These are phyloP conservation scores for Tephrocybe sp. DNA, from an alignment of 768 basidiomycete species.

Conservation along the genomic window DNA sequence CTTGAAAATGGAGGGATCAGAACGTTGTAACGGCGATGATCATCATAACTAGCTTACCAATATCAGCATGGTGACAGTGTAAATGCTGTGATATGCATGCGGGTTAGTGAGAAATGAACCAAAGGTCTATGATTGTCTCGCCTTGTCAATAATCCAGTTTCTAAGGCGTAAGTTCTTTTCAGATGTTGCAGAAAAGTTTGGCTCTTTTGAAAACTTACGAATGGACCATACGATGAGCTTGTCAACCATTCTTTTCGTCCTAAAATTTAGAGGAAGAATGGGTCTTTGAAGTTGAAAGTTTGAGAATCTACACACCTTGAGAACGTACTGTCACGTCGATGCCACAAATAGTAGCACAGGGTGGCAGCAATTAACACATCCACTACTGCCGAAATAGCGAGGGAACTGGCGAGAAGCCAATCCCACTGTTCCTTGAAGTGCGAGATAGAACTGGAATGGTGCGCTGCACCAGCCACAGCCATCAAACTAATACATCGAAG, in stretches of 20 bases:
- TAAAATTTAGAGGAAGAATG: background rate
- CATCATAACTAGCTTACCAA: conserved; percentile 1
- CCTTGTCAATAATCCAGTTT: conserved; percentile 15
- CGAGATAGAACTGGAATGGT: background rate
- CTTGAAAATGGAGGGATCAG: background rate
- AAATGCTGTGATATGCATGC: conserved; percentile 1
- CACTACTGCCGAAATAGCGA: conserved; percentile 10
- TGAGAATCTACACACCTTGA: background rate
- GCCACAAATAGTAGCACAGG: conserved; percentile 8
- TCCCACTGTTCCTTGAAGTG: conserved; percentile 6
- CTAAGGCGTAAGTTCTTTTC: background rate
- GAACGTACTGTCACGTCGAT: conserved; percentile 1
- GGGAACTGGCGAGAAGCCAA: conserved; percentile 7
- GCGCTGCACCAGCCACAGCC: conserved; percentile 1
- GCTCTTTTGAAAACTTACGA: conserved; percentile 12
- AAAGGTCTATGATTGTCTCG: background rate
- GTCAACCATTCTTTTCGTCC: conserved; percentile 12
- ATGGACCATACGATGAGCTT: conserved; percentile 14
- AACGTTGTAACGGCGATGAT: background rate
- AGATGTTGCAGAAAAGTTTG: too few species aligned
- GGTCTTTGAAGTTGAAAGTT: background rate
- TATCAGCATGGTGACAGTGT: conserved; percentile 9
- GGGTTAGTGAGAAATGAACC: background rate
- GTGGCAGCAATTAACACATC: conserved; percentile 11
- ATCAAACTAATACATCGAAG: conserved; percentile 8